Evolutionary conservation across 108 stramenopile genomes (phyloP).

Genomic region (Cyclotella distinguenda): DNA sequence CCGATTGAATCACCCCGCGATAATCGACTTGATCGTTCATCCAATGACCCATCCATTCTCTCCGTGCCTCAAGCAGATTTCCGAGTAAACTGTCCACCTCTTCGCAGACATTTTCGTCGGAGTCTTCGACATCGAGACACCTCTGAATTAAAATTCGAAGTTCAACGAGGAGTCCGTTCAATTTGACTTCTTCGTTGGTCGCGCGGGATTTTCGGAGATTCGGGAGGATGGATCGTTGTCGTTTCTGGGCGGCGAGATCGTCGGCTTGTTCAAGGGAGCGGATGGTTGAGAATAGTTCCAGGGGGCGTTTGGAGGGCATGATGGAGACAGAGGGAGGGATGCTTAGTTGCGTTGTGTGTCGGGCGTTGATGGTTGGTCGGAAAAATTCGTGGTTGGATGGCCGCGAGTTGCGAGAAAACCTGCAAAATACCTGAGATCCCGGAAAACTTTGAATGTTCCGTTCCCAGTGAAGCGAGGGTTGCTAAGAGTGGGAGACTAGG

Average conservation of each 20-base stretch:
- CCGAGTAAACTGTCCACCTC: conserved; percentile 64
- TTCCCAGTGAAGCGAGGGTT: no score
- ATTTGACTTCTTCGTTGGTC: conserved; percentile 53
- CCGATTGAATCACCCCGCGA: conserved; percentile 45
- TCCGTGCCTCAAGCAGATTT: conserved; percentile 49
- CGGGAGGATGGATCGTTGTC: conserved; percentile 2
- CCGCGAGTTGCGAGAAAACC: no score
- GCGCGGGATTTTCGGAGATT: conserved; percentile 28
- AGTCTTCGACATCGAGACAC: conserved; percentile 12
- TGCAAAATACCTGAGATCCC: no score
- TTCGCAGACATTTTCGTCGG: conserved; percentile 47
- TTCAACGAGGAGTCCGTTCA: conserved; percentile 63
- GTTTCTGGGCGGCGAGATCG: conserved; percentile 21
- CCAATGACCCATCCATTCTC: conserved; percentile 36
- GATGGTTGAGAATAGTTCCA: conserved; percentile 34
- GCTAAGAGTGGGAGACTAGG: no score
- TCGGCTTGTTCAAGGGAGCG: conserved; percentile 36
- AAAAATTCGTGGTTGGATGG: no score
- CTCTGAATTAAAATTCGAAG: conserved; percentile 75
- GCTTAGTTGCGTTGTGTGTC: no score
- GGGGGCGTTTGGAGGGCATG: no score
- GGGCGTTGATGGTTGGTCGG: no score
- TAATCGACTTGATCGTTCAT: conserved; percentile 50
- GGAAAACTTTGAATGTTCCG: no score
- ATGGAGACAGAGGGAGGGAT: no score